A percentile compares a stretch with the other conserved stretches of the same genome.
These are phyloP conservation scores for Mycena latifolia DNA, from an alignment of 768 basidiomycete species.

Conservation along the genomic window DNA sequence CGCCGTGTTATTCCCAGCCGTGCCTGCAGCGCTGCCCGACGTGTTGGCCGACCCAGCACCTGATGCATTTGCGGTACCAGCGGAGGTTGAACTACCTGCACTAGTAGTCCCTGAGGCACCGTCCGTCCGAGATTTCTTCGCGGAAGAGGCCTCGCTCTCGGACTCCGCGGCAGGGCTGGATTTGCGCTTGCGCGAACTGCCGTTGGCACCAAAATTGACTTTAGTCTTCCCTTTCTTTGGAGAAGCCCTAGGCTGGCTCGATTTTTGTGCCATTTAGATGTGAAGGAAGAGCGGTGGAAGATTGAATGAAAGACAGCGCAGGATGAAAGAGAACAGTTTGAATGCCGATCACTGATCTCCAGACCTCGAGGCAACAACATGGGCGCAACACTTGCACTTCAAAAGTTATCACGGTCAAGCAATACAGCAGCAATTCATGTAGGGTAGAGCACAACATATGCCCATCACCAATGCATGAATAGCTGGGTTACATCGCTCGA, in stretches of 20 bases:
- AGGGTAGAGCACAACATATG: not conserved
- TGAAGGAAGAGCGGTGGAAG: not conserved
- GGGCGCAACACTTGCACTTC: not conserved
- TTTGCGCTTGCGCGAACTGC: not conserved
- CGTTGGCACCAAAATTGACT: constrained; percentile 4
- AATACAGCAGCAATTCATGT: constrained; percentile 11
- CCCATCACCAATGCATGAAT: constrained; percentile 2
- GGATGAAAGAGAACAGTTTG: constrained; percentile 12
- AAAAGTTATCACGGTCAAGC: not conserved
- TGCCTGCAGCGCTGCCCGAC: not conserved
- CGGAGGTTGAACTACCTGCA: not conserved
- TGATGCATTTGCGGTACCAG: not conserved
- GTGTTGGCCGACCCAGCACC: constrained; percentile 1
- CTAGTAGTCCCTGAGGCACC: not conserved
- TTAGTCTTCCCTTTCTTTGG: constrained; percentile 1
- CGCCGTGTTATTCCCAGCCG: not conserved
- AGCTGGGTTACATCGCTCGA: constrained; percentile 5
- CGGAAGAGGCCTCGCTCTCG: not conserved
- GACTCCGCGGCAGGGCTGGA: not conserved
- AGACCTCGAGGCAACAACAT: constrained; percentile 15
- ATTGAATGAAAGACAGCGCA: constrained; percentile 5
- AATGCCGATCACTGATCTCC: constrained; percentile 13
- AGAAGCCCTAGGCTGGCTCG: not conserved
- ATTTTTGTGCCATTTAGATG: not conserved
- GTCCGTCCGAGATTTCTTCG: constrained; percentile 2